Evolutionary conservation across 2,329 filamentous ascomycete species (phyloP).

Genomic region (Decorospora gaudefroyi): DNA sequence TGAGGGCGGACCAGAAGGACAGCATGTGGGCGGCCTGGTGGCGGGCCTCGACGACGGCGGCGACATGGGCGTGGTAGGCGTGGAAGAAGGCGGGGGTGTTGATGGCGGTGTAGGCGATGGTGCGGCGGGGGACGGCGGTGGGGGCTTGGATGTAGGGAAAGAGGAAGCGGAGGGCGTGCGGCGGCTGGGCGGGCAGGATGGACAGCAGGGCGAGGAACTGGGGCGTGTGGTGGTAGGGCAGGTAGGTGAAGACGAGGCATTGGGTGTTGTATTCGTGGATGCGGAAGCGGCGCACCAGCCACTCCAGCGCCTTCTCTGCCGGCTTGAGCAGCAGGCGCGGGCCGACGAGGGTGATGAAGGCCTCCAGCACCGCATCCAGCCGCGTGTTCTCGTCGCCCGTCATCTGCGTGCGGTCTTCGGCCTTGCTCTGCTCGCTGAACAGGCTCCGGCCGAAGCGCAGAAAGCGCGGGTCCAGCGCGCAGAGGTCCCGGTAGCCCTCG

Average conservation of each 20-base stretch:
- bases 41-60: constrained; percentile 71
- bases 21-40: constrained; percentile 78
- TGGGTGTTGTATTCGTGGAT: constrained; percentile 90
- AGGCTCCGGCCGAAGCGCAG: constrained; percentile 72
- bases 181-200: constrained; percentile 77
- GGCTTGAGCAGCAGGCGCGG: constrained; percentile 80
- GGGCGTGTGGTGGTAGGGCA: constrained; percentile 87
- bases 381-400: constrained; percentile 79
- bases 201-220: constrained; percentile 85
- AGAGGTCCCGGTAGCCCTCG: constrained; percentile 90
- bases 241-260: constrained; percentile 77
- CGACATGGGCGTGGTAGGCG: constrained; percentile 75
- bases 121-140: constrained; percentile 75
- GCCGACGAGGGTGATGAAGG: constrained; percentile 80
- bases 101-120: constrained; percentile 81
- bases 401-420: constrained; percentile 85
- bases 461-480: constrained; percentile 82
- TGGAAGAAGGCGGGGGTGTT: constrained; percentile 77
- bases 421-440: constrained; percentile 92
- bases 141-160: constrained; percentile 81
- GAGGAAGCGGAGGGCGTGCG: constrained; percentile 79
- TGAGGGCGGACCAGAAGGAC: constrained; percentile 88
- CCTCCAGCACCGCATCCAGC: constrained; percentile 75
- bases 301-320: constrained; percentile 89
- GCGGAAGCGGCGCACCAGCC: constrained; percentile 88